Percentiles rank a stretch among this genome's conserved stretches.
phyloP scores from a whole-genome alignment of 768 basidiomycete genomes.

The Mrakia hoshinonis region DNA sequence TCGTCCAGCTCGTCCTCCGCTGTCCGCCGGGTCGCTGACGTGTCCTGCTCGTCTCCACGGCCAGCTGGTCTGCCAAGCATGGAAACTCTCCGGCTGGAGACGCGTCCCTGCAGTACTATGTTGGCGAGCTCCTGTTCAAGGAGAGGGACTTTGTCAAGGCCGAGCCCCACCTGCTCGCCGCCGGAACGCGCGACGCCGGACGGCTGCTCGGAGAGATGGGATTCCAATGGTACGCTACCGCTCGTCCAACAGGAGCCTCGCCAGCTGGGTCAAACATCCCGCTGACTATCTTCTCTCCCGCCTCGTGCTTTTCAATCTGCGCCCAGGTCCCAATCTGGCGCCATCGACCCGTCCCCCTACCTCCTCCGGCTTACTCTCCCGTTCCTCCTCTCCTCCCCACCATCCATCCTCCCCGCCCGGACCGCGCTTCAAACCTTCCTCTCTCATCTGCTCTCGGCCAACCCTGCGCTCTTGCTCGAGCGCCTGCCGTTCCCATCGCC shows the following conservation, averaged over 20 bases:
- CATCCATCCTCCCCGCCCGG: slow-evolving; percentile 85
- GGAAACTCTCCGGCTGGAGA: slow-evolving; percentile 69
- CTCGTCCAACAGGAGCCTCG: no score
- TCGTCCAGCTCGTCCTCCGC: neutral
- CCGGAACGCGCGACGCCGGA: slow-evolving; percentile 82
- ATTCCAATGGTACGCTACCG: slow-evolving; percentile 67
- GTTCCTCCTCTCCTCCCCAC: slow-evolving; percentile 63
- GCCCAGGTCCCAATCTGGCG: slow-evolving; percentile 37
- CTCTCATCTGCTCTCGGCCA: slow-evolving; percentile 51
- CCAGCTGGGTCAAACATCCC: no score
- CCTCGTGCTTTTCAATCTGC: neutral
- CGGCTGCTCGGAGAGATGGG: slow-evolving; percentile 77
- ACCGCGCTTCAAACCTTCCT: slow-evolving; percentile 80
- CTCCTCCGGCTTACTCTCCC: slow-evolving; percentile 78
- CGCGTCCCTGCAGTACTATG: slow-evolving; percentile 74
- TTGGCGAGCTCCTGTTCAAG: slow-evolving; percentile 65
- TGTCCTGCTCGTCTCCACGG: neutral
- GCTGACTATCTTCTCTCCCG: neutral
- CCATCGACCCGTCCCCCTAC: slow-evolving; percentile 60
- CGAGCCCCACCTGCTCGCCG: slow-evolving; percentile 71
- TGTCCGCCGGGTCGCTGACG: neutral
- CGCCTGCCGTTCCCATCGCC: slow-evolving; percentile 33
- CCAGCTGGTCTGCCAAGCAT: slow-evolving; percentile 78
- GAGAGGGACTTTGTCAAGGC: slow-evolving; percentile 68
- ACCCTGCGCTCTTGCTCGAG: slow-evolving; percentile 44